Evolutionary conservation across 352 stramenopile genomes (phyloP).

Genomic region (Pythium apleroticum): DNA sequence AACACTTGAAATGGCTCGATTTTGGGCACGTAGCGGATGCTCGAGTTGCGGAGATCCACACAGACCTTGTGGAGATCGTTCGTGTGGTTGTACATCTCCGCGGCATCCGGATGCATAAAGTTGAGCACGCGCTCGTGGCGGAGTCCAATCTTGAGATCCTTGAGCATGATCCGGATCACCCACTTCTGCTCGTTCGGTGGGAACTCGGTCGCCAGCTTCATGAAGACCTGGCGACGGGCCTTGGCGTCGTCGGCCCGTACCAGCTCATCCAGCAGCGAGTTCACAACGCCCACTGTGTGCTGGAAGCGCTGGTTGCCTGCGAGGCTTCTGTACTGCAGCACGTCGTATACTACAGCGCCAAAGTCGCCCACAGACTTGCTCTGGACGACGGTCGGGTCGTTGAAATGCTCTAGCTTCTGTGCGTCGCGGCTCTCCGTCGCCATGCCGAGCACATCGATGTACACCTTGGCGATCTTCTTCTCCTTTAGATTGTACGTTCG

Average conservation of each 20-base stretch:
- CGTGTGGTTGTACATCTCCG: slow-evolving; percentile 89
- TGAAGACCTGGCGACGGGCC: slow-evolving; percentile 56
- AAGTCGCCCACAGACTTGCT: slow-evolving; percentile 85
- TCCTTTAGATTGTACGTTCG: slow-evolving; percentile 88
- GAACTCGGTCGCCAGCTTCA: slow-evolving; percentile 78
- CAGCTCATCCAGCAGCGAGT: slow-evolving; percentile 57
- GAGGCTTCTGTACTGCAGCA: slow-evolving; percentile 66
- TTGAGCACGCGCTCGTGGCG: slow-evolving; percentile 77
- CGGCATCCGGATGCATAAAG: slow-evolving; percentile 79
- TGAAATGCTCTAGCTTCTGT: slow-evolving; percentile 80
- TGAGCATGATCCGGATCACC: slow-evolving; percentile 81
- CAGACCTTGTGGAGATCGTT: slow-evolving; percentile 83
- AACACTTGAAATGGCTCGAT: slow-evolving; percentile 85
- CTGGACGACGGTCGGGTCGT: slow-evolving; percentile 78
- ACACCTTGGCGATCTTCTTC: slow-evolving; percentile 84
- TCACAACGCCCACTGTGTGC: slow-evolving; percentile 65
- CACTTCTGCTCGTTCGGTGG: slow-evolving; percentile 79
- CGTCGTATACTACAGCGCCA: slow-evolving; percentile 69
- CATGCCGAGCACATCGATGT: slow-evolving; percentile 74
- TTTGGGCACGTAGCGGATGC: slow-evolving; percentile 75
- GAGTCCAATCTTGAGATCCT: slow-evolving; percentile 84
- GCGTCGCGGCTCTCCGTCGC: slow-evolving; percentile 60
- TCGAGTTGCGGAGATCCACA: slow-evolving; percentile 70
- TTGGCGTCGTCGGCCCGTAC: slow-evolving; percentile 46
- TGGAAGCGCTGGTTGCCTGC: slow-evolving; percentile 36